Evolutionary conservation across 2,329 filamentous ascomycete genomes (phyloP), one percentile per base, ranked within the genome.

Genomic region (Fusarium tricinctum): DNA sequence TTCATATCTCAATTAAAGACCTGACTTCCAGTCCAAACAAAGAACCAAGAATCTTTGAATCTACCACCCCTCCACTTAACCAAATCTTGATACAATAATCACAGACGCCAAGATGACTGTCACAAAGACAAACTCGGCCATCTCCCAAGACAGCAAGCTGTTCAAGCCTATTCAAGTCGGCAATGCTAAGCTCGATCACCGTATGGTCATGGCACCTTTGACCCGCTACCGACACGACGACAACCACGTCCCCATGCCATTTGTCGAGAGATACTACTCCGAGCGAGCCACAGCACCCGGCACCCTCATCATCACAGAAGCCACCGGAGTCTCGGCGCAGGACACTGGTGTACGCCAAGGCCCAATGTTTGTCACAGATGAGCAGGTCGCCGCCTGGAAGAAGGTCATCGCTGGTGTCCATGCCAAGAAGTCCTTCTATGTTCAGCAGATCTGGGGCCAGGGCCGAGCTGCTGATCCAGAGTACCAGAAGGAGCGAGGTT

Each of bases 221-320:
- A 88, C 86, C n/a, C 82, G 86, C 19, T 82, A 81, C 73, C 84
- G 85, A 51, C 79, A 79, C 50, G 79, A 81, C 54, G 77, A 85
- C 56, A 66, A 78, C n/a, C 73, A 77, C 12, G 70, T 73, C 3
- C 72, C 77, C 14, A 64, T 75, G 10, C 63, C 73, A 1, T 68
- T 77, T 33, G 71, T 76, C 43, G 51, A 68, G 28, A 65, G 72
- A 49, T 76, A 77, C 61, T 77, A 77, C 59, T 64, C 71, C 10
- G 75, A 77, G 58, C 70, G 76, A 10, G 76, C 68, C 15, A 74
- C 73, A 10, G 89, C 75, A 0, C 81, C 86, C 74, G 86, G 86
- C 64, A 78, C 74, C 1, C 56, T 77, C 8, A 44, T 77, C 49
- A 78, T 77, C 49, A 73, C 74, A 19, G 76, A 77, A 58, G 76